A percentile compares a stretch with the other conserved stretches of the same genome.
These are phyloP conservation scores for Wickerhamiella occidentalis DNA, from an alignment of 805 yeast species.

Conservation along the genomic window DNA sequence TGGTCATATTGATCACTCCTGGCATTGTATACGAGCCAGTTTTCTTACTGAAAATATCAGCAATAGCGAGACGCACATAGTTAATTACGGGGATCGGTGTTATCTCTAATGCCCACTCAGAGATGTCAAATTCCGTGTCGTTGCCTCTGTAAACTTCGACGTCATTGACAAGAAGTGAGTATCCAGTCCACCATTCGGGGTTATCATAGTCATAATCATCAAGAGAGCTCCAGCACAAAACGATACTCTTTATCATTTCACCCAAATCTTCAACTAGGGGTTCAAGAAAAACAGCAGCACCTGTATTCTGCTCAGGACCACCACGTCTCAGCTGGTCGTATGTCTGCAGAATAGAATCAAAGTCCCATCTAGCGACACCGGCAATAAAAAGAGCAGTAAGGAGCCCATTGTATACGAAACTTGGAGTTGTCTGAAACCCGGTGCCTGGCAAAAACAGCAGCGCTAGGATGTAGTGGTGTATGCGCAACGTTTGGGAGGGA, in stretches of 20 bases:
- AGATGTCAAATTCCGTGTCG: conserved; percentile 30
- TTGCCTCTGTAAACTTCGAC: conserved; percentile 59
- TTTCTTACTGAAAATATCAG: neutral
- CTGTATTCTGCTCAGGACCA: conserved; percentile 39
- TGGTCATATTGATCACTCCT: conserved; percentile 1
- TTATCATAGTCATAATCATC: conserved; percentile 6
- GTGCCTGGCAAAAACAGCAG: conserved; percentile 74
- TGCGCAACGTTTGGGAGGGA: conserved; percentile 60
- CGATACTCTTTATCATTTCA: conserved; percentile 24
- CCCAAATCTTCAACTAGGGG: conserved; percentile 13
- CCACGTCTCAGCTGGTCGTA: conserved; percentile 51
- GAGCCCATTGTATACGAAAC: conserved; percentile 66
- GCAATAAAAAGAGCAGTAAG: conserved; percentile 67
- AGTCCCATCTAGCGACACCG: conserved; percentile 89
- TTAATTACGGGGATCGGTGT: neutral
- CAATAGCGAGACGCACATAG: conserved; percentile 6
- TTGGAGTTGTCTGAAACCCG: conserved; percentile 35
- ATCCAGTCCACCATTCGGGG: conserved; percentile 31
- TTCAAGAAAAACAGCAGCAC: conserved; percentile 15
- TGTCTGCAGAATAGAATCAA: conserved; percentile 80
- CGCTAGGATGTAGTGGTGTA: conserved; percentile 76
- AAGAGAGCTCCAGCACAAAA: conserved; percentile 19
- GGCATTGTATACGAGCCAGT: conserved; percentile 9
- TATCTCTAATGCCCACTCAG: conserved; percentile 14
- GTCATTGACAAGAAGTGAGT: conserved; percentile 64